Base-by-base conservation (phyloP, 78 protist species). In the Dictyostelium firmibasis region DNA sequence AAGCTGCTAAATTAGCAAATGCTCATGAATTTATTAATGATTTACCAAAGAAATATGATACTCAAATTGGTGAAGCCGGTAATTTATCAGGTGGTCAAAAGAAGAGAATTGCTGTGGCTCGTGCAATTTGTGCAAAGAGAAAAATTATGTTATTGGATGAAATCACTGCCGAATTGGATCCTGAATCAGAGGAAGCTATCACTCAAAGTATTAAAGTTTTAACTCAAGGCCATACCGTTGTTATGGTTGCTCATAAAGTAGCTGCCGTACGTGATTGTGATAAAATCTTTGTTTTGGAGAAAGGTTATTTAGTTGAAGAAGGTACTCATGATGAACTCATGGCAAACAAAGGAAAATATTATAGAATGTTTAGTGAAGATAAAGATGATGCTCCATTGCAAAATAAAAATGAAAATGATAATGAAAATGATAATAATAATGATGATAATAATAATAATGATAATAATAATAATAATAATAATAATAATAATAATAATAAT, bases 51-150 rank as follows among this genome's bases (percentile, higher is more conserved):
- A 91, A 88, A 36, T 98, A 98, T 81, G 92, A 96, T 23, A 97
- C 98, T 9, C 86, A 35, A 29, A 94, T 97, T 29, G 98, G 98
- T 23, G 97, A 89, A 43, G 95, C 95, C 25, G 98, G 98, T 25
- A 92, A 75, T 60, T 91, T 98, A 41, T 87, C 97, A 11, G 99
- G 99, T 47, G 99, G 99, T 29, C 98, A 98, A 95, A 95, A 97
- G 94, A 99, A 99, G 87, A 93, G 99, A 74, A 92, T 99, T 44
- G 98, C 98, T 18, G 97, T 99, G 6, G 99, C 99, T 31, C 70
- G 99, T 18, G 98, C 98, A 5, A 69, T 98, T 8, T 92, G 97
- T 35, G 75, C 92, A 38, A 89, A 97, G 47, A 97, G 99, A 35
- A 86, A 86, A 75, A 92, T 98, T 67, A 84, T 98, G 78, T 79